Conservation (phyloP, 345 rosid genomes). For the Toxicodendron radicans region DNA sequence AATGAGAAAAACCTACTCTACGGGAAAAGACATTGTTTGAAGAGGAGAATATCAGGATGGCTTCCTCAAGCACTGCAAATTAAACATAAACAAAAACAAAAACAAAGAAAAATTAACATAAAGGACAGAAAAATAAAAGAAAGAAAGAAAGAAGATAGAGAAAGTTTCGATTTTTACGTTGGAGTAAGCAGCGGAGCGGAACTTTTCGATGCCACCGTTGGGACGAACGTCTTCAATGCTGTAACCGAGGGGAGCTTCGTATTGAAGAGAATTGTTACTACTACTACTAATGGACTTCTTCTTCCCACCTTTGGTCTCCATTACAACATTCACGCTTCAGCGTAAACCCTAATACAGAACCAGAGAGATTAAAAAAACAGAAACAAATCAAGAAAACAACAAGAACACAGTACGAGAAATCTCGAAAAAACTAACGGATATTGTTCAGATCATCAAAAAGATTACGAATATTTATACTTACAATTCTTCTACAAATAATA, state of each 20-base stretch:
- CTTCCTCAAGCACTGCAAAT: conserved; percentile 70
- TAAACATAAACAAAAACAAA: too few relatives aligned
- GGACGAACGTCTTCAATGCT: conserved; percentile 93
- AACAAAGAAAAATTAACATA: not conserved
- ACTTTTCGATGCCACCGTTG: conserved; percentile 78
- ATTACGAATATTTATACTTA: not conserved
- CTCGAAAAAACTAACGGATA: not conserved
- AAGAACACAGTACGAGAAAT: not conserved
- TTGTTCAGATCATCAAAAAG: not conserved
- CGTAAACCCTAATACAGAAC: not conserved
- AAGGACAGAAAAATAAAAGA: not conserved
- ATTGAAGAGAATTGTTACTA: conserved; percentile 33
- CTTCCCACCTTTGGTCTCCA: conserved; percentile 69
- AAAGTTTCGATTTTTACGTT: conserved; percentile 37
- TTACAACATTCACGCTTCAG: conserved; percentile 70
- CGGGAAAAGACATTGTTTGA: not conserved
- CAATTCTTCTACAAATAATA: not conserved
- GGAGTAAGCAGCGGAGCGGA: conserved; percentile 85
- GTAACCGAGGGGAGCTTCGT: conserved; percentile 86
- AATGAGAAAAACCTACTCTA: conserved; percentile 29
- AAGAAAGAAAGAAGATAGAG: not conserved
- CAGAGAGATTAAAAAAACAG: not conserved
- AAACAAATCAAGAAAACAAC: not conserved
- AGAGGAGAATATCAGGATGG: conserved; percentile 62
- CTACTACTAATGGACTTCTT: conserved; percentile 45